Evolutionary conservation across 2,329 filamentous ascomycete genomes (phyloP).

Genomic region (Bertia moriformis): DNA sequence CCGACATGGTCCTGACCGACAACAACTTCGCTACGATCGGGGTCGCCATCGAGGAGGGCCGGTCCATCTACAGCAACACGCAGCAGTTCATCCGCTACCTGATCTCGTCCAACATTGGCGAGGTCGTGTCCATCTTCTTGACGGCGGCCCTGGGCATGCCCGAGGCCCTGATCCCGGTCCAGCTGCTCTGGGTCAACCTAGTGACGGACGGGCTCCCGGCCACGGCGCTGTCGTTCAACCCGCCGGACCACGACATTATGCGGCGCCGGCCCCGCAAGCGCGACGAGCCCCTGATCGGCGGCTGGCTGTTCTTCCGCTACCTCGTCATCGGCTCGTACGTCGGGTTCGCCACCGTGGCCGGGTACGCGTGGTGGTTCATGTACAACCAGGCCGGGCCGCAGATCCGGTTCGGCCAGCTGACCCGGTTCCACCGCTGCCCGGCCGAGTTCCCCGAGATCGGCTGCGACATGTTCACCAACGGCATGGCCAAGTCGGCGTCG

Average conservation of each 20-base stretch:
- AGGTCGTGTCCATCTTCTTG: slow-evolving; percentile 96
- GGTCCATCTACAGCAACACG: slow-evolving; percentile 98
- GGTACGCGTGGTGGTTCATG: slow-evolving; percentile 99
- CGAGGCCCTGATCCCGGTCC: slow-evolving; percentile 89
- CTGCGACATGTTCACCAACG: slow-evolving; percentile 79
- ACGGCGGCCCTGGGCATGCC: slow-evolving; percentile 95
- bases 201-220: slow-evolving; percentile 95
- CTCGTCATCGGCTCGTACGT: slow-evolving; percentile 93
- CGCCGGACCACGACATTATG: slow-evolving; percentile 97
- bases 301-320: slow-evolving; percentile 96
- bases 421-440: slow-evolving; percentile 88
- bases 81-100: slow-evolving; percentile 99
- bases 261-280: slow-evolving; percentile 78
- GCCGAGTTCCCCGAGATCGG: slow-evolving; percentile 75
- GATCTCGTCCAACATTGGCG: slow-evolving; percentile 97
- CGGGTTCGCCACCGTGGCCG: slow-evolving; percentile 82
- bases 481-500: slow-evolving; percentile 75
- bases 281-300: slow-evolving; percentile 79
- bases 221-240: slow-evolving; percentile 94
- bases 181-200: slow-evolving; percentile 96
- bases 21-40: slow-evolving; percentile 99
- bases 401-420: slow-evolving; percentile 75
- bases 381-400: slow-evolving; percentile 81
- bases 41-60: slow-evolving; percentile 86
- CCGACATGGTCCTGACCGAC: slow-evolving; percentile 96